These are phyloP conservation scores for Neurospora tetrasperma DNA, from an alignment of 495 filamentous ascomycete species.

Conservation along the genomic window DNA sequence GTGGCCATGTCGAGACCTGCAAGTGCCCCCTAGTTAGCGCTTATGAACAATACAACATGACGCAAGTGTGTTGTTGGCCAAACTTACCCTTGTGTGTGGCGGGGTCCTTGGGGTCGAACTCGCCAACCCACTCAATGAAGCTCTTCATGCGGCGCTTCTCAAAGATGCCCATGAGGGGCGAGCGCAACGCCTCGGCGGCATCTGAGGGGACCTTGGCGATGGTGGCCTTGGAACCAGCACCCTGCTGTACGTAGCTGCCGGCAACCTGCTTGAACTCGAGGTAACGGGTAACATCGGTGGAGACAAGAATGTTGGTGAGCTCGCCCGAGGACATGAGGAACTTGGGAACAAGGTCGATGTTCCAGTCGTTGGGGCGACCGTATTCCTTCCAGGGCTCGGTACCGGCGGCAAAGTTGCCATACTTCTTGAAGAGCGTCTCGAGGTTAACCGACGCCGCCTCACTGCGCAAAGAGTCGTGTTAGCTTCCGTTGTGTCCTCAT, in stretches of 20 bases:
- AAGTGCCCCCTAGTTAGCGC: background rate
- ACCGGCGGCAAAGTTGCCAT: slow-evolving; percentile 67
- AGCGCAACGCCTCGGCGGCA: slow-evolving; percentile 79
- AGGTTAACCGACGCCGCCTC: slow-evolving; percentile 93
- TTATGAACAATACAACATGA: background rate
- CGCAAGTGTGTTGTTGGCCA: background rate
- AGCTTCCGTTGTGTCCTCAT: slow-evolving; percentile 2
- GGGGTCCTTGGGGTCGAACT: slow-evolving; percentile 75
- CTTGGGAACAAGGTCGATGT: slow-evolving; percentile 97
- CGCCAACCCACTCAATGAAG: slow-evolving; percentile 94
- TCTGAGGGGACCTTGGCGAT: slow-evolving; percentile 96
- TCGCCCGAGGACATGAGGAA: slow-evolving; percentile 97
- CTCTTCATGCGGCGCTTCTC: slow-evolving; percentile 96
- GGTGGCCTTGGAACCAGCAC: slow-evolving; percentile 65
- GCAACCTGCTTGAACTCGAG: slow-evolving; percentile 98
- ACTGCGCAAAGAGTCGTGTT: slow-evolving; percentile 40
- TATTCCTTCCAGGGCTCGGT: slow-evolving; percentile 98
- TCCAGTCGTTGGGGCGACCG: slow-evolving; percentile 95
- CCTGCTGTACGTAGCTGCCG: slow-evolving; percentile 93
- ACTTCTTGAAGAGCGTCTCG: slow-evolving; percentile 89
- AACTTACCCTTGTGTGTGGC: slow-evolving; percentile 74
- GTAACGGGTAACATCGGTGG: slow-evolving; percentile 93
- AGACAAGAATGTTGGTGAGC: slow-evolving; percentile 94
- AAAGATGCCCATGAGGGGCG: slow-evolving; percentile 91
- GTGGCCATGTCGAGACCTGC: slow-evolving; percentile 68